Evolutionary conservation across 768 basidiomycete genomes (phyloP), one percentile per base, ranked within the genome.

Genomic region (Kwoniella europaea): DNA sequence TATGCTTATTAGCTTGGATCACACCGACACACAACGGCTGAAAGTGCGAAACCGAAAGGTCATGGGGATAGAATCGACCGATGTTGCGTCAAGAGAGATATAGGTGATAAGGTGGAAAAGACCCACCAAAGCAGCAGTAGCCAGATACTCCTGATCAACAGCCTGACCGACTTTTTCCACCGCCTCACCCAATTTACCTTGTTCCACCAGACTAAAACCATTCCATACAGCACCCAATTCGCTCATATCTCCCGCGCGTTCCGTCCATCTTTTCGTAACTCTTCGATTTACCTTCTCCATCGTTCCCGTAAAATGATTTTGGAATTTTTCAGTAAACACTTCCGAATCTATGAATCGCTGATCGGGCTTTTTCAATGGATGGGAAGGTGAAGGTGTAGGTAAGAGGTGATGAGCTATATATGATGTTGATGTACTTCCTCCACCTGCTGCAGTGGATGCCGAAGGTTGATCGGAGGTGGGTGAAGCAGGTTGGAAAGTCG

Each of bases 111-210:
- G 46, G 18, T 50, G 18, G 15, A 13, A 50, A 50, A 69, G 7
- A 70, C 90, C 79, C 74, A 94, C 94, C 73, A 98, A 87, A 82
- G 89, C 89, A 41, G 92, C 91, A 24, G 97, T 97, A 6, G 92
- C 91, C 84, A 98, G 89, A 83, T 94, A 98, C 10, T 93, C 96
- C 3, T 91, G 88, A 84, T 99, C 97, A 56, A 94, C 89, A 16
- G 97, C 97, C 83, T 98, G 96, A 1, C 97, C 97, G 0, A 94
- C 94, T 85, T 93, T 95, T 86, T 99, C 97, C 72, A 98, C 89
- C 10, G 96, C 92, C 68, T 66, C 43, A 7, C 81, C 81, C 16
- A 79, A 52, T 54, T 78, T 78, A 86, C 82, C 65, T 67, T 76
- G 27, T 86, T 97, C 93, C 75, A 92, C 95, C 71, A 97, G 85